Conservation (phyloP, 2,329 filamentous ascomycete species). For the Fusarium torulosum region DNA sequence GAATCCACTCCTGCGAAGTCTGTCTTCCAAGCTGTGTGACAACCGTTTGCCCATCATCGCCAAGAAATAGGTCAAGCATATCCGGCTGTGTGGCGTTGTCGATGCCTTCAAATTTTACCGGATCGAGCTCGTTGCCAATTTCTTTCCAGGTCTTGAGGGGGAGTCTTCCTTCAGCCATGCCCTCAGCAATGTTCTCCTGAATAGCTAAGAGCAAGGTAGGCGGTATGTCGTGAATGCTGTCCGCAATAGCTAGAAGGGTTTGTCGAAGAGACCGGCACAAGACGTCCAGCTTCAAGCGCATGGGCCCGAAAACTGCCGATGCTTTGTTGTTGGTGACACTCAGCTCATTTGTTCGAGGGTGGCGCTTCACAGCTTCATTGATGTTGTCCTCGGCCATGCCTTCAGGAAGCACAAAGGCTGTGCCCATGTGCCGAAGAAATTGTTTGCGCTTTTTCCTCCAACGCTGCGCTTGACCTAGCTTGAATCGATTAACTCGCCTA, state of each 20-base stretch:
- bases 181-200: constrained; percentile 45
- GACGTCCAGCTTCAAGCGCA: constrained; percentile 43
- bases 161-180: constrained; percentile 44
- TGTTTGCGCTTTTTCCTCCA: constrained; percentile 49
- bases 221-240: constrained; percentile 45
- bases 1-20: constrained; percentile 41
- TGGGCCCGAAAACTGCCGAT: constrained; percentile 28
- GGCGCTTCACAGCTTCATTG: constrained; percentile 35
- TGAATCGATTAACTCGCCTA: constrained; percentile 46
- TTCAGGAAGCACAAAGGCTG: constrained; percentile 56
- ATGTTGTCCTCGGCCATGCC: constrained; percentile 48
- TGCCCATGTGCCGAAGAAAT: constrained; percentile 49
- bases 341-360: not conserved
- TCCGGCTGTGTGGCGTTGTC: constrained; percentile 47
- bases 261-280: constrained; percentile 42
- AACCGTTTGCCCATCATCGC: constrained; percentile 46
- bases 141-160: constrained; percentile 53
- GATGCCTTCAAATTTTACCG: not conserved
- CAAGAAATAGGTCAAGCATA: constrained; percentile 48
- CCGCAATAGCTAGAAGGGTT: constrained; percentile 29
- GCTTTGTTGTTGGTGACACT: constrained; percentile 1
- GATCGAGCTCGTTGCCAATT: constrained; percentile 33
- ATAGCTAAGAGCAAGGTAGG: constrained; percentile 46
- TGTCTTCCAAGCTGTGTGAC: constrained; percentile 50
- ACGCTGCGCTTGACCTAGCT: constrained; percentile 41